Conservation (phyloP, 257 asterid genomes). For the Apocynum venetum region DNA sequence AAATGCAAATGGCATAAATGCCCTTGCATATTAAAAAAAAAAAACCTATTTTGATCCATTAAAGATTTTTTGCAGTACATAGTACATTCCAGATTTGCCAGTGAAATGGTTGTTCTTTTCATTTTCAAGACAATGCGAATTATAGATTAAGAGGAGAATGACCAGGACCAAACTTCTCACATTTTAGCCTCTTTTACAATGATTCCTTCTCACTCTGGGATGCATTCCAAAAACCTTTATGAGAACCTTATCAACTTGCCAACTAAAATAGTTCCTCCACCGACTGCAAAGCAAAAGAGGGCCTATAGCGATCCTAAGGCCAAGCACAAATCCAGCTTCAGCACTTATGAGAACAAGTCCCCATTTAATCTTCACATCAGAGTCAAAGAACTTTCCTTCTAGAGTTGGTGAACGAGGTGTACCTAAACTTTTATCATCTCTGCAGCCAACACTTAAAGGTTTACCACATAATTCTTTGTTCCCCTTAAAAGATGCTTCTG, state of each 20-base stretch:
- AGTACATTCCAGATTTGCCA: no score
- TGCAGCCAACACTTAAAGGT: neutral
- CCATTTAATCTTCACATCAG: conserved; percentile 6
- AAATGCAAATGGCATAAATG: no score
- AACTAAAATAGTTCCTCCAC: conserved; percentile 11
- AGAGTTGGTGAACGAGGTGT: no score
- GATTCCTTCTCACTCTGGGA: neutral
- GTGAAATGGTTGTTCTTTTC: no score
- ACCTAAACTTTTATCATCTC: neutral
- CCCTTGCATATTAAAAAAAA: no score
- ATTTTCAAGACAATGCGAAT: no score
- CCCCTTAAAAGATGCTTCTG: neutral
- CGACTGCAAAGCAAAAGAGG: conserved; percentile 11
- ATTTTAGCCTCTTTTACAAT: neutral
- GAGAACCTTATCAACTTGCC: conserved; percentile 6
- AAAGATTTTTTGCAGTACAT: no score
- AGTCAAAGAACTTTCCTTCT: neutral
- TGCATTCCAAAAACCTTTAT: neutral
- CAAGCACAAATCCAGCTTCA: conserved; percentile 9
- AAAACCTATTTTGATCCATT: no score
- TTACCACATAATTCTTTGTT: conserved; percentile 14
- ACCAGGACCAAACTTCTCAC: no score
- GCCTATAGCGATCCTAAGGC: neutral
- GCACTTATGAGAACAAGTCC: neutral
- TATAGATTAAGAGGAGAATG: no score